These are phyloP conservation scores for Spathaspora passalidarum DNA, from an alignment of 805 yeast species.

Conservation along the genomic window DNA sequence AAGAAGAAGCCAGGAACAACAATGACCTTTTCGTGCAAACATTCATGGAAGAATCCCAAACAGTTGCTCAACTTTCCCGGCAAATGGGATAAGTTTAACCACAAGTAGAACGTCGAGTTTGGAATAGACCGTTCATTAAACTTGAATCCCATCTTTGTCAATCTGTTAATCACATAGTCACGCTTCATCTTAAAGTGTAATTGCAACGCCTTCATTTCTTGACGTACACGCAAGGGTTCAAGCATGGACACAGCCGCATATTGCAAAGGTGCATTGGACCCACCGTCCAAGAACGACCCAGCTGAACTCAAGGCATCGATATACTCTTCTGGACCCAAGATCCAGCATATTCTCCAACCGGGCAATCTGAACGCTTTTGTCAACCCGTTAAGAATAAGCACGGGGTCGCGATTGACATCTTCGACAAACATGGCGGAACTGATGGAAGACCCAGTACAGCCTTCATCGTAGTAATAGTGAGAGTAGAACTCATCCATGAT, in stretches of 20 bases:
- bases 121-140: constrained; percentile 46
- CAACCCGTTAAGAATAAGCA: constrained; percentile 55
- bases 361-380: constrained; percentile 62
- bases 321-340: constrained; percentile 60
- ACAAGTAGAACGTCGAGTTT: constrained; percentile 56
- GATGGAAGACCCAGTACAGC: constrained; percentile 50
- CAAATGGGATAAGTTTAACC: constrained; percentile 55
- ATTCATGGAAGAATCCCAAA: constrained; percentile 62
- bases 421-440: constrained; percentile 50
- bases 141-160: constrained; percentile 51
- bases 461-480: constrained; percentile 54
- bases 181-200: constrained; percentile 54
- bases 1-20: constrained; percentile 64
- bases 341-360: constrained; percentile 66
- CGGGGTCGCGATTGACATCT: constrained; percentile 58
- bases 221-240: constrained; percentile 46
- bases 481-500: constrained; percentile 66
- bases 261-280: constrained; percentile 60
- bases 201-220: constrained; percentile 58
- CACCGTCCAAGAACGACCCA: constrained; percentile 61
- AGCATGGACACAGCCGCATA: constrained; percentile 55
- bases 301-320: constrained; percentile 54
- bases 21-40: constrained; percentile 56
- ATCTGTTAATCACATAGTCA: constrained; percentile 50
- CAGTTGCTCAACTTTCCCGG: constrained; percentile 57